These are phyloP conservation scores for Boletus huronensis DNA, from an alignment of 768 basidiomycete species.

Conservation along the genomic window DNA sequence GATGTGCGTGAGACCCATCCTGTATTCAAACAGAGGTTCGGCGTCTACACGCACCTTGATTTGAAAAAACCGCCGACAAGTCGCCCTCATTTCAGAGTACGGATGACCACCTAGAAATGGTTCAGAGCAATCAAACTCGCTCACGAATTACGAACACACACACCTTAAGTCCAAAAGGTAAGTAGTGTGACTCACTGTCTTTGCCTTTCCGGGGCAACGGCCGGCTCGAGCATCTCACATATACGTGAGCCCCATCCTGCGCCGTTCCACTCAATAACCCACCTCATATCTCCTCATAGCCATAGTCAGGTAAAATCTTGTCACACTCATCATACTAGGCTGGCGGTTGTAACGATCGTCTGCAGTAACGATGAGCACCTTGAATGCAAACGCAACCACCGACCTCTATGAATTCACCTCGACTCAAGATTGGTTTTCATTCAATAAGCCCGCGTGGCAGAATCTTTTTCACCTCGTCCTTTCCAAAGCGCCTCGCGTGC, in stretches of 20 bases:
- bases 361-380: constrained; percentile 14
- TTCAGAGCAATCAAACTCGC: background rate
- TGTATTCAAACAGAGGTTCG: too few species aligned
- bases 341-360: background rate
- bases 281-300: background rate
- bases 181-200: background rate
- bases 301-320: background rate
- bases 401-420: constrained; percentile 41
- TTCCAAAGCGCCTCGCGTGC: constrained; percentile 41
- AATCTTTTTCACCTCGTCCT: constrained; percentile 38
- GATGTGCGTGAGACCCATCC: constrained; percentile 11
- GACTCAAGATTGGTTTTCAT: constrained; percentile 57
- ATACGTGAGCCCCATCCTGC: constrained; percentile 5
- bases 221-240: constrained; percentile 11
- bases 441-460: constrained; percentile 42
- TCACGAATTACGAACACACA: background rate
- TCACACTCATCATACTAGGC: background rate
- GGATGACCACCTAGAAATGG: constrained; percentile 7
- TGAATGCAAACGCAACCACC: constrained; percentile 1
- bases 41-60: background rate
- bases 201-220: background rate
- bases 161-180: constrained; percentile 11
- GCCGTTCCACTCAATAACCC: background rate
- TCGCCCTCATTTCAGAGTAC: background rate
- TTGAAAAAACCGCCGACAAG: background rate